These are phyloP conservation scores for Retiboletus flavoniger DNA, from an alignment of 1,284 basidiomycete genomes.

Conservation along the genomic window DNA sequence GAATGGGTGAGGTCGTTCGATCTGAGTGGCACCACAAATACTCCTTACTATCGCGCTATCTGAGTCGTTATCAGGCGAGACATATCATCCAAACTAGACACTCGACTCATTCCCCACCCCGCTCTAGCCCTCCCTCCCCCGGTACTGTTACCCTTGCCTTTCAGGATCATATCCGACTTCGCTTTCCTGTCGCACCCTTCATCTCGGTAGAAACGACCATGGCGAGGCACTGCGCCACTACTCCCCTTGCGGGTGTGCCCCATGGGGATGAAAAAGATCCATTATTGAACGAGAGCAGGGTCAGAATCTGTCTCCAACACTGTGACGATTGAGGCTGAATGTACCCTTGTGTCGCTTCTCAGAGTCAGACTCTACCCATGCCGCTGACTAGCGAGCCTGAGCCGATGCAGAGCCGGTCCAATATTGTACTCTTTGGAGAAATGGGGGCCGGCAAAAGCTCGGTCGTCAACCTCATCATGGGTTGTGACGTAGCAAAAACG, in stretches of 20 bases:
- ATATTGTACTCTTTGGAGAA: constrained; percentile 30
- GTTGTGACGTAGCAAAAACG: constrained; percentile 17
- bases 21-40: constrained; percentile 3
- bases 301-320: constrained; percentile 6
- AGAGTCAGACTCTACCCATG: constrained; percentile 4
- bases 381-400: constrained; percentile 11
- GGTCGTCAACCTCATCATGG: constrained; percentile 28
- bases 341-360: not conserved
- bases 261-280: constrained; percentile 1
- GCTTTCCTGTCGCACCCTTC: not conserved
- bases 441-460: constrained; percentile 35
- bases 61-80: not conserved
- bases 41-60: not conserved
- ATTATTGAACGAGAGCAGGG: constrained; percentile 11
- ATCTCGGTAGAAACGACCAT: not conserved
- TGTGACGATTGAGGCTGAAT: constrained; percentile 7
- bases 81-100: constrained; percentile 9
- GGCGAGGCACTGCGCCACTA: constrained; percentile 6
- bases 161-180: not conserved
- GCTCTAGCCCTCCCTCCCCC: not conserved
- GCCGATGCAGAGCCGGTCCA: constrained; percentile 12
- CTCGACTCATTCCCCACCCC: constrained; percentile 1
- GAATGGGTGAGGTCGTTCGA: constrained; percentile 14
- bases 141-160: not conserved
- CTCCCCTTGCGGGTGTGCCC: not conserved